phyloP scores from a whole-genome alignment of 805 yeast genomes.

The Debaryomyces maramus region DNA sequence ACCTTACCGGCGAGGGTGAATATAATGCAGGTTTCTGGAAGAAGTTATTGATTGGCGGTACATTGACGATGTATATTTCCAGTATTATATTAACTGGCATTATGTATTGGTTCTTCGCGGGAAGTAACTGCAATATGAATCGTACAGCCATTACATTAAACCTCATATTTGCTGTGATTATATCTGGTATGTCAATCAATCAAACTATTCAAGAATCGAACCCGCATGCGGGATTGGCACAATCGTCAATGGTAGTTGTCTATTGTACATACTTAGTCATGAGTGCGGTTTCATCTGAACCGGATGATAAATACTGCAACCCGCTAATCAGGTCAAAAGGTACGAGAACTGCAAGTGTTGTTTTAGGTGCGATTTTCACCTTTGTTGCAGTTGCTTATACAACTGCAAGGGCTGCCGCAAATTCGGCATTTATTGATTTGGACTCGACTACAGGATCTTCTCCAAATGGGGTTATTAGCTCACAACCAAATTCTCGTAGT shows the following conservation, averaged over 20 bases:
- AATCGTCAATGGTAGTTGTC: slow-evolving; percentile 90
- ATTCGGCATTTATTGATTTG: slow-evolving; percentile 42
- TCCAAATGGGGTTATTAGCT: slow-evolving; percentile 42
- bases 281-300: slow-evolving; percentile 94
- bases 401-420: slow-evolving; percentile 92
- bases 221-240: slow-evolving; percentile 95
- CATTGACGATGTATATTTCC: slow-evolving; percentile 77
- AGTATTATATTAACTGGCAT: slow-evolving; percentile 69
- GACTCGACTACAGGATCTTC: slow-evolving; percentile 30
- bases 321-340: slow-evolving; percentile 88
- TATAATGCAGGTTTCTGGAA: slow-evolving; percentile 69
- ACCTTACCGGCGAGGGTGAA: slow-evolving; percentile 49
- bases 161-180: slow-evolving; percentile 59
- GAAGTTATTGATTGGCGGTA: slow-evolving; percentile 78
- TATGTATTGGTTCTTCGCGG: slow-evolving; percentile 83
- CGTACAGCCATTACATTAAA: slow-evolving; percentile 83
- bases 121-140: slow-evolving; percentile 81
- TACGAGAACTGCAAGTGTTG: slow-evolving; percentile 83
- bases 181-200: slow-evolving; percentile 71
- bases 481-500: slow-evolving; percentile 50
- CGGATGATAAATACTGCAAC: slow-evolving; percentile 90
- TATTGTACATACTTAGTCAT: slow-evolving; percentile 90
- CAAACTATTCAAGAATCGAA: slow-evolving; percentile 88
- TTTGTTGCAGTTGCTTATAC: slow-evolving; percentile 95
- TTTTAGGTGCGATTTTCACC: slow-evolving; percentile 90